Evolutionary conservation across 2,329 filamentous ascomycete species (phyloP), one percentile per base, ranked within the genome.

Genomic region (Ascochyta lentis): DNA sequence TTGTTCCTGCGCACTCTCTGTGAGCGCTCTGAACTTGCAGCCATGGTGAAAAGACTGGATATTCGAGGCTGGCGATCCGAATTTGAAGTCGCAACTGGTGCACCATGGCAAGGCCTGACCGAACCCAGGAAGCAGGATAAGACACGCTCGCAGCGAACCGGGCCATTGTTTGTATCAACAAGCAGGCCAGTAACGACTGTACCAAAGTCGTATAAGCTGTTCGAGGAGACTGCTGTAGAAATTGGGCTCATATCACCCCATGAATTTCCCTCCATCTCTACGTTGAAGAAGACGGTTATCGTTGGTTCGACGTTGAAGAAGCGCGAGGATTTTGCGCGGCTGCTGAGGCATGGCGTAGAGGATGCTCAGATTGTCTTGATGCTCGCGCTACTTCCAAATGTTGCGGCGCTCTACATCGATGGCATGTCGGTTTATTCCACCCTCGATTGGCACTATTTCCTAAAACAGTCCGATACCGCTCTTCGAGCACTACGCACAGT

Each of bases 51-150:
- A 5, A 16, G 5, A 2, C 24, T 61, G 10, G 42, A 59, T 12
- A 54, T 59, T 4, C 55, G 52, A 6, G 58, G 55, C 6, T 61
- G 55, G 52, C 56, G 58, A 15, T 58, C 58, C 10, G 46, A 59
- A 8, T 51, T 44, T 26, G 50, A 58, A 19, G 40, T 56, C 1
- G 58, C 44, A 0, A 56, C 47, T 2, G 48, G 52, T 12, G 23
- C 29, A 4, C 6, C 33, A 4, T 61, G 52, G 56, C 31, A 23
- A 27, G 40, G 33, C 1, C 7, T 40, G 5, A 46, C 34, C 16
- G 24, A 23, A 9, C 16, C 19, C 16, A 22, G 22, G 19, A 12
- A 22, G 12, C 6, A 40, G 24, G 37, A 24, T 12, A 19, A 40
- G 12, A 3, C 6, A 40, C 16, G 22, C 19, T 10, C 22, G 6